Evolutionary conservation across 352 stramenopile genomes (phyloP).

Genomic region (Phytophthora capsici): DNA sequence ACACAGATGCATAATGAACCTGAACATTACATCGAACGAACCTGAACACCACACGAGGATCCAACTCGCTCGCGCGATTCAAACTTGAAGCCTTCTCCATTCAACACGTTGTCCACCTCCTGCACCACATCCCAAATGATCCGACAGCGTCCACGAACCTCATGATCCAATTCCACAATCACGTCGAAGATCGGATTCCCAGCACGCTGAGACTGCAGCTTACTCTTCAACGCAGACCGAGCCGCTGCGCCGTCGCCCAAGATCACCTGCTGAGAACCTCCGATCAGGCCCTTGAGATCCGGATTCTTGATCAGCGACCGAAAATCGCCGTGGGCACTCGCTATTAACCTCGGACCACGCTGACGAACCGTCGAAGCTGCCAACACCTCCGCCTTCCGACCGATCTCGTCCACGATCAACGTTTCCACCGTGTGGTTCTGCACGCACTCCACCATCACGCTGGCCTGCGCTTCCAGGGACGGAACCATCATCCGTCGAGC

Average conservation of each 20-base stretch:
- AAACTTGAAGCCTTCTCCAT: slow-evolving; percentile 40
- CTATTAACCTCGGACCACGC: slow-evolving; percentile 83
- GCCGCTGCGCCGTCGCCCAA: slow-evolving; percentile 62
- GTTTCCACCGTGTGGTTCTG: slow-evolving; percentile 91
- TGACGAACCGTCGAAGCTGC: slow-evolving; percentile 71
- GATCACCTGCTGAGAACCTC: slow-evolving; percentile 64
- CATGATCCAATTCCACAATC: slow-evolving; percentile 82
- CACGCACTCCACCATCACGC: slow-evolving; percentile 90
- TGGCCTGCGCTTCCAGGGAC: slow-evolving; percentile 65
- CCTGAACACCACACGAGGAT: no score
- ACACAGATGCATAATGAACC: no score
- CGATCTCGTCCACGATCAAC: slow-evolving; percentile 92
- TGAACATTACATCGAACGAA: no score
- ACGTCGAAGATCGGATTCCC: slow-evolving; percentile 82
- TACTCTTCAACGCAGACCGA: slow-evolving; percentile 36
- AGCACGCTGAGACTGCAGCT: slow-evolving; percentile 51
- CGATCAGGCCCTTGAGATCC: slow-evolving; percentile 74
- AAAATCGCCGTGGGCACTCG: slow-evolving; percentile 88
- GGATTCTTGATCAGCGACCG: slow-evolving; percentile 85
- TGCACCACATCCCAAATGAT: slow-evolving; percentile 72
- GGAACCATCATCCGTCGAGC: slow-evolving; percentile 85
- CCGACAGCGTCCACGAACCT: slow-evolving; percentile 56
- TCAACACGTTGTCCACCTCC: slow-evolving; percentile 77
- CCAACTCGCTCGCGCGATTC: slow-evolving; percentile 35
- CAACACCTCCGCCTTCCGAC: slow-evolving; percentile 77